phyloP scores from a whole-genome alignment of 2,329 filamentous ascomycete species.

The Juglanconis juglandina region DNA sequence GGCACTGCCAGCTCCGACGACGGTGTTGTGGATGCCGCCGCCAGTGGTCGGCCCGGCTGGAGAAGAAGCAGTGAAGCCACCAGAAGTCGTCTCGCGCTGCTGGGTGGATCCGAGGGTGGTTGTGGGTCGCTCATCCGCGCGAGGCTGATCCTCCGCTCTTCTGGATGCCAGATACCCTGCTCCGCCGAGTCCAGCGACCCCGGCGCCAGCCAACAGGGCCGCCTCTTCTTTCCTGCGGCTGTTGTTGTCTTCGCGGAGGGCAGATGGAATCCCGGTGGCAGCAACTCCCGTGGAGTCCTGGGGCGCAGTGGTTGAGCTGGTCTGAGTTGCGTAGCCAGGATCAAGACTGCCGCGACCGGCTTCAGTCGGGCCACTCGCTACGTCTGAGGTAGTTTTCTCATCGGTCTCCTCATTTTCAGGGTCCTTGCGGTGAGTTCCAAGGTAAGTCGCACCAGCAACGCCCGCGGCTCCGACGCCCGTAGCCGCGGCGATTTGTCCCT shows the following conservation, averaged over 20 bases:
- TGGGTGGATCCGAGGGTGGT: not conserved
- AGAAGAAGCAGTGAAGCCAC: not conserved
- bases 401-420: not conserved
- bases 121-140: not conserved
- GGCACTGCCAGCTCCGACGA: conserved; percentile 8
- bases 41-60: not conserved
- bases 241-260: not conserved
- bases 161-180: conserved; percentile 7
- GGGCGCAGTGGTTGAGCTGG: not conserved
- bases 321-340: not conserved
- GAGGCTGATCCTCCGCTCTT: not conserved
- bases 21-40: conserved; percentile 15
- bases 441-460: conserved; percentile 1
- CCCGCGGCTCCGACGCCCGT: not conserved
- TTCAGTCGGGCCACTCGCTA: not conserved
- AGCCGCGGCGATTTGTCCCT: not conserved
- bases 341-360: not conserved
- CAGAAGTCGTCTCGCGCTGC: conserved; percentile 1
- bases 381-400: not conserved
- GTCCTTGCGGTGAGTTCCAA: not conserved
- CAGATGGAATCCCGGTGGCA: not conserved
- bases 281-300: not conserved
- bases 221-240: not conserved
- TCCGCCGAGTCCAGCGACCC: conserved; percentile 2
- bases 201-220: conserved; percentile 1